These are phyloP conservation scores for Podospora conica DNA, from an alignment of 495 filamentous ascomycete genomes.

Conservation along the genomic window DNA sequence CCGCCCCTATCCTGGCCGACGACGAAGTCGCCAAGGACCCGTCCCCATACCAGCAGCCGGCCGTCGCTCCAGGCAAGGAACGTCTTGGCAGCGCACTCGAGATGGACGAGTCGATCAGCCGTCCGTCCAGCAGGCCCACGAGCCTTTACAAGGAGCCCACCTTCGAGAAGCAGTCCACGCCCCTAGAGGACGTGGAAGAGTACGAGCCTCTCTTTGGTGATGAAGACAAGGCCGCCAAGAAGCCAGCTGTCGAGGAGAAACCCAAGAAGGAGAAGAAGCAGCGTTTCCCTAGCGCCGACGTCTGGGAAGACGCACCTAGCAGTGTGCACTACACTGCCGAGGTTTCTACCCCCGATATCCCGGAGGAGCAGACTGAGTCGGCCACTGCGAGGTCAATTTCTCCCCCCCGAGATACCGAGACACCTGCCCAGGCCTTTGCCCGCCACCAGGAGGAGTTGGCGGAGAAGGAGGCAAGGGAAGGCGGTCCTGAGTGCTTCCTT, in stretches of 20 bases:
- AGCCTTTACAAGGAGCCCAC: conserved; percentile 46
- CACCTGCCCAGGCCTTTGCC: conserved; percentile 48
- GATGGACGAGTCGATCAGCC: conserved; percentile 48
- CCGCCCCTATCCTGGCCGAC: conserved; percentile 79
- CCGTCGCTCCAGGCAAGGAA: conserved; percentile 63
- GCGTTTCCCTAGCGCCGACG: conserved; percentile 86
- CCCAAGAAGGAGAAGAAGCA: conserved; percentile 58
- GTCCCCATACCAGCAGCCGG: conserved; percentile 49
- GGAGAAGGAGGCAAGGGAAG: conserved; percentile 38
- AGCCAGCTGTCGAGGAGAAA: conserved; percentile 41
- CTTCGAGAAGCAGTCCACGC: conserved; percentile 53
- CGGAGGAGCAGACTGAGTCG: conserved; percentile 50
- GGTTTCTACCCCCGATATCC: conserved; percentile 71
- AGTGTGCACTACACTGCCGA: conserved; percentile 77
- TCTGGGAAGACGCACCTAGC: conserved; percentile 95
- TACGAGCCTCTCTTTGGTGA: conserved; percentile 95
- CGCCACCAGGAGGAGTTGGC: conserved; percentile 50
- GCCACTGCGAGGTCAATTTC: conserved; percentile 27
- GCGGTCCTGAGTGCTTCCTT: conserved; percentile 40
- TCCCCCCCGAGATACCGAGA: conserved; percentile 36
- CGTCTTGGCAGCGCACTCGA: conserved; percentile 55
- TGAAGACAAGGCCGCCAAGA: conserved; percentile 52
- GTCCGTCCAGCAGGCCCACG: conserved; percentile 64
- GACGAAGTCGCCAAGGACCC: conserved; percentile 84
- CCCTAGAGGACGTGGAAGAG: conserved; percentile 84